phyloP scores from a whole-genome alignment of 805 yeast species.

The Metschnikowia lunata region DNA sequence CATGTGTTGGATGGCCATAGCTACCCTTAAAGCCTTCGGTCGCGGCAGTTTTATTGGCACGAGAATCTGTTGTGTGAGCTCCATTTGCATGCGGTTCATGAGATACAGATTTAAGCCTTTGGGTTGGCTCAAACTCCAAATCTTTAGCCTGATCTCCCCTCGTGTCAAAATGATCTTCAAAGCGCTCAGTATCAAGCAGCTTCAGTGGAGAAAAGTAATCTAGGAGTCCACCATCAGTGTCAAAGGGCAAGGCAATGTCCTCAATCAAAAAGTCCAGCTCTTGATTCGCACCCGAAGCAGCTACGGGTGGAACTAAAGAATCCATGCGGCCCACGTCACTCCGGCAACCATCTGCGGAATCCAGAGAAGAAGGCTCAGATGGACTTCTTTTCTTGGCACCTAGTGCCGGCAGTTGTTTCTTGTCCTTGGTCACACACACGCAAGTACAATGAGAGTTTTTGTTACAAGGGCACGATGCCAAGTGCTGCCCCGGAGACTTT shows the following conservation, averaged over 20 bases:
- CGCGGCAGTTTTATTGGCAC: not conserved
- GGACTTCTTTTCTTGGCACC: slow-evolving; percentile 10
- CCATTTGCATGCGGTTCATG: not conserved
- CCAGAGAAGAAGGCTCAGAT: slow-evolving; percentile 4
- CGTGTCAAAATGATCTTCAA: not conserved
- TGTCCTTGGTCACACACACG: slow-evolving; percentile 29
- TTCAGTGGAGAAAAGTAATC: slow-evolving; percentile 29
- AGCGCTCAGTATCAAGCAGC: not conserved
- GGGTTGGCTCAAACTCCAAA: not conserved
- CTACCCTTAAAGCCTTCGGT: not conserved
- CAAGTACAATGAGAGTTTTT: slow-evolving; percentile 41
- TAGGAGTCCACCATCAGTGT: slow-evolving; percentile 34
- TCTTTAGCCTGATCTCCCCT: not conserved
- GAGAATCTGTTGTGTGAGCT: not conserved
- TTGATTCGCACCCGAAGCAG: not conserved
- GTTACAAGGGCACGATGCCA: slow-evolving; percentile 36
- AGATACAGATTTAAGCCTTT: not conserved
- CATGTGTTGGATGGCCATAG: not conserved
- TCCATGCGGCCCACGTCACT: slow-evolving; percentile 1
- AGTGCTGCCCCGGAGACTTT: slow-evolving; percentile 35
- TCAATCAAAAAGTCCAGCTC: slow-evolving; percentile 23
- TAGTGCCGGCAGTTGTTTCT: slow-evolving; percentile 7
- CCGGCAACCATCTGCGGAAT: slow-evolving; percentile 6
- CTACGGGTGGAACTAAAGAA: not conserved
- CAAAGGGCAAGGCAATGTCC: slow-evolving; percentile 30